Base-by-base conservation (phyloP, 805 yeast genomes). In the Candida xyloterini region DNA sequence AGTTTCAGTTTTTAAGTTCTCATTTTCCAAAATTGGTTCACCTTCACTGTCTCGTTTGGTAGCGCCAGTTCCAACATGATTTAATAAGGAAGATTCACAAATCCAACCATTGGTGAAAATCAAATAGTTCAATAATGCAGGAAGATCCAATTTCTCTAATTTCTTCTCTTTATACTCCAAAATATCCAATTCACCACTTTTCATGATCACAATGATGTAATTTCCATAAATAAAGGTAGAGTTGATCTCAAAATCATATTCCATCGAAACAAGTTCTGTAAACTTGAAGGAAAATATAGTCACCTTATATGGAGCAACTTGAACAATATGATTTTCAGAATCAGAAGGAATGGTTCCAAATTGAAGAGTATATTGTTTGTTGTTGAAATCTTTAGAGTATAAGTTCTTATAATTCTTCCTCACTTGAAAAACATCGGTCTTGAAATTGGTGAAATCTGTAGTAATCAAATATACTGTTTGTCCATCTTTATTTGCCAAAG, bases 71-170 rank as follows among this genome's bases (percentile, higher is more conserved):
- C 62, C 59, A 10, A 67, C 68, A 35, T 71, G 67, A 46, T 69
- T 66, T 43, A 78, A 59, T 46, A 78, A 52, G 7, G 68, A 58
- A 21, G 75, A 75, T 41, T 71, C 70, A 10, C 82, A 62, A 25
- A 83, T 76, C 53, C 81, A 76, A 39, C 88, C 90, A 15, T 82
- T 75, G 0, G 89, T 83, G 41, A 84, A 74, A 51, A 83, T 79
- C 39, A 54, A 37, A 28, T 57, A 59, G 39, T 58, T 57, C 29
- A 65, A 44, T 24, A 63, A 42, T 1, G 62, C 65, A 0, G 70
- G 70, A 16, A 61, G 38, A 38, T 62, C 63, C 38, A 63, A 40
- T 33, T 59, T 58, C 10, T 47, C 48, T 6, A 65, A 42, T 30
- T 44, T 41, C 7, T 45, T 46, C 18, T 55, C 57, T 13, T 34